Evolutionary conservation across 306 rosid genomes (phyloP), one percentile per base, ranked within the genome.

Genomic region (Corylus americana): DNA sequence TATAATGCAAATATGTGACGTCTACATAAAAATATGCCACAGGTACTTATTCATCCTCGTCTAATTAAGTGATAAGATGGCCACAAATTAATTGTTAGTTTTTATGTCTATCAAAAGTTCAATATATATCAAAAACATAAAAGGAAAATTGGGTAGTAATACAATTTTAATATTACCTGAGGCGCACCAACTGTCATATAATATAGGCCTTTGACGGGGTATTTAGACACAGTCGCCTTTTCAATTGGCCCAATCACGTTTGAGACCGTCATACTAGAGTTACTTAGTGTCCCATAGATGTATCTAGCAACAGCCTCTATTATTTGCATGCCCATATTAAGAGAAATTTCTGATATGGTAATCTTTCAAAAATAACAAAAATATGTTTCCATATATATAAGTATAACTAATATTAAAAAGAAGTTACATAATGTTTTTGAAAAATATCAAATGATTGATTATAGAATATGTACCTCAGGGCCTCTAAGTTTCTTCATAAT

Each of bases 241-340:
- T 91, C 90, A 69, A 82, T 73, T 54, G 88, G 92, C 1, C 91
- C 92, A 55, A 88, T 80, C 14, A 89, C 29, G 68, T 71, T 87
- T 7, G 95, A 81, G 12, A 91, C 63, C 71, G 76, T 75, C 37
- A 78, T 66, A 82, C 95, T 88, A 11, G 90, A 82, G 57, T 88
- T 87, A 55, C 75, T 80, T n/a, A 78, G 10, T 0, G 87, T 82
- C 35, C 70, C 80, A 25, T 22, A 75, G 3, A 88, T 64, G 64
- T 80, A 85, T 78, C 78, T 79, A 25, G 90, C 84, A 69, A 74
- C 85, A 35, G 72, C 88, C 94, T 86, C 78, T 66, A 71, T 42
- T 4, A 13, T 29, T 49, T 29, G 13, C 67, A 7, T 12, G 50
- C 39, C 3, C 9, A 8, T 11, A 39, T 8, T 8, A 20, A 7